Base-by-base conservation (phyloP, 208 protist species). In the Novymonas esmeraldas region DNA sequence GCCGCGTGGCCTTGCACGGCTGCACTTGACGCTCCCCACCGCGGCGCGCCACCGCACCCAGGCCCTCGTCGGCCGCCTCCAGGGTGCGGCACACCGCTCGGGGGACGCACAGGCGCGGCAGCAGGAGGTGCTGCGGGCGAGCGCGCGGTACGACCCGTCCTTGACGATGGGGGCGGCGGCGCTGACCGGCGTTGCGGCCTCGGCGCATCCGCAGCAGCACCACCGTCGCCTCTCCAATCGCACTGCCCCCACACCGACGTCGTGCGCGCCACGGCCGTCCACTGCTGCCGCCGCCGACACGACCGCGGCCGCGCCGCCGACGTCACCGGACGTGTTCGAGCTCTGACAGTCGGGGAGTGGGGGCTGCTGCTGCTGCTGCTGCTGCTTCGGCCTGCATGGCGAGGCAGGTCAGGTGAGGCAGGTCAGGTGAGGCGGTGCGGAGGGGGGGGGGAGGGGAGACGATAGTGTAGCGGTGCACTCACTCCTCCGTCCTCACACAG, bases 11-110 rank as follows among this genome's bases (percentile, higher is more conserved):
- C 41, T 55, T 6, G 59, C 79, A 39, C 75, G 83, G 14, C 57
- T 92, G 38, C 73, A 73, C 48, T 54, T 87, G 14, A 56, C 57
- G 1, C 70, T 92, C 11, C 68, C 82, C 13, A 33, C 68, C 24
- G 42, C 71, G 39, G 63, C 75, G 1, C 79, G 82, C 2, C 82
- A 87, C 34, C 79, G 82, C 18, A 69, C 62, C 31, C 34, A 68
- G 57, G 82, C 81, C 24, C 75, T 89, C 34, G 56, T 92, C 26
- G 82, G 82, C 11, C 79, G 86, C 6, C 65, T 84, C 41, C 75
- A 72, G 39, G 58, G 70, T 18, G 55, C 64, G 24, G 70, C 61
- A 7, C 63, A 76, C 36, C 46, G 56, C 1, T 26, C 42, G 33
- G 44, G 55, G 36, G 49, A 18, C 16, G 1, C 28, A 10, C 22